Evolutionary conservation across 176 grass and related monocot genomes (phyloP).

Genomic region (Dendrocalamus sinicus): DNA sequence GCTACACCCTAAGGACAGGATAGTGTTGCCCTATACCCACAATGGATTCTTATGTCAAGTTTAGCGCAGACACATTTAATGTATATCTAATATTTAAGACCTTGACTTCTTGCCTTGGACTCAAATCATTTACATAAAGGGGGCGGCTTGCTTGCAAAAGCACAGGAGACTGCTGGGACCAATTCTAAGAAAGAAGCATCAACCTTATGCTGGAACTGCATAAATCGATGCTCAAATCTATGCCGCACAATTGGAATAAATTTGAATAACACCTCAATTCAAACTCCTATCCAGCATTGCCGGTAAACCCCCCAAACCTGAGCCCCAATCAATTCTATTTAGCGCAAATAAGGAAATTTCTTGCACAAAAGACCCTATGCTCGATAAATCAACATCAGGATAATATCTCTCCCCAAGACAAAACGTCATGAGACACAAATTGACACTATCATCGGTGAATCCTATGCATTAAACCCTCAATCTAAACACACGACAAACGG

Average conservation of each 20-base stretch:
- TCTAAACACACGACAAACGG: background rate
- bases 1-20: background rate
- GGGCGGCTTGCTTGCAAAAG: background rate
- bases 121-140: background rate
- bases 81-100: background rate
- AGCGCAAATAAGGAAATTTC: background rate
- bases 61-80: background rate
- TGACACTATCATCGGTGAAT: background rate
- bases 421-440: background rate
- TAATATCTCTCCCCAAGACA: background rate
- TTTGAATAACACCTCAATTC: conserved; percentile 2
- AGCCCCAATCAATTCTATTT: background rate
- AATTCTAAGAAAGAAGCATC: background rate
- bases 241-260: background rate
- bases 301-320: background rate
- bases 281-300: background rate
- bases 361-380: background rate
- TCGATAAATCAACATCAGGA: background rate
- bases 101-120: background rate
- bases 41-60: background rate
- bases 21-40: background rate
- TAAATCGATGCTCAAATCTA: background rate
- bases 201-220: background rate
- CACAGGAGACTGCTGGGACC: background rate
- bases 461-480: background rate